Base-by-base conservation (phyloP, 2,329 filamentous ascomycete species). In the Daldinia eschscholtzii region DNA sequence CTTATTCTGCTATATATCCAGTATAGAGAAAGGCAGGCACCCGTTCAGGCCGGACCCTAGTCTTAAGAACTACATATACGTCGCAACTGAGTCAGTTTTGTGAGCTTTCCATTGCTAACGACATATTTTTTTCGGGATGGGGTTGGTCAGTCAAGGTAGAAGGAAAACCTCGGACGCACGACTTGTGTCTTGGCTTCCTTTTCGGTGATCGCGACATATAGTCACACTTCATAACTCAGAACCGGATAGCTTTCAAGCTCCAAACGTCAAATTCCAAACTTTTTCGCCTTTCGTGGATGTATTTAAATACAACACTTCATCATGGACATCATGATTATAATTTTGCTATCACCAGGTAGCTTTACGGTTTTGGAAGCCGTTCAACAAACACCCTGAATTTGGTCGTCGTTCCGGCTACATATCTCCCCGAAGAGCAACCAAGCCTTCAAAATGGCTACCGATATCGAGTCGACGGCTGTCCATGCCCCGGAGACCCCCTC, bases 111-210 rank as follows among this genome's bases (percentile, higher is more conserved):
- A 30, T 50, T 50, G 15, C 26, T 30, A 50, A 23, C 26, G 26
- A 30, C 46, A 18, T 30, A 13, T 23, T 30, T 50, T 10, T n/a
- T 50, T 30, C 15, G 15, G 15, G 13, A 50, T 30, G 46, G 23
- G 26, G 46, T 30, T 50, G 46, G 26, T 23, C 26, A 50, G 15
- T 15, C 13, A 50, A 50, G 26, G 13, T 50, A 13, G 23, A 30
- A 6, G 46, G 4, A 18, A 50, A 30, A 30, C 26, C 15, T 50
- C 15, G 15, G 15, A 30, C 46, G 26, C 46, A 30, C 26, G 2
- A 30, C 15, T 50, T 50, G 26, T 30, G n/a, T 50, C 26, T 50
- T 50, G 46, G 28, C 28, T 52, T 33, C 26, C 46, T 33, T 15
- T 52, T 52, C 15, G 6, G 26, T 52, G 15, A 52, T 52, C 4